Evolutionary conservation across 257 asterid species (phyloP), one percentile per base, ranked within the genome.

Genomic region (Nicotiana knightiana): DNA sequence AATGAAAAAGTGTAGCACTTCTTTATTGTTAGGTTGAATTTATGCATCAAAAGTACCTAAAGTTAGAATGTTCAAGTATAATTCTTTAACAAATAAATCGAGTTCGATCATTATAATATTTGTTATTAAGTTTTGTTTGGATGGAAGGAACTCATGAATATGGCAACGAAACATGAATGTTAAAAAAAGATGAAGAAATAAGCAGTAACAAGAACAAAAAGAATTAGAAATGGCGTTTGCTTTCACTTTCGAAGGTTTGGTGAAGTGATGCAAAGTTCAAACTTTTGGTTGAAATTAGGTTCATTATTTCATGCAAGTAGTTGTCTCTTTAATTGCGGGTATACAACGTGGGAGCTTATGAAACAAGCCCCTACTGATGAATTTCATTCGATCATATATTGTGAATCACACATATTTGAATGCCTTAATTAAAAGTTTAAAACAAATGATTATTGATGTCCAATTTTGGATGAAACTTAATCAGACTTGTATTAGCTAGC

Each of bases 201-300:
- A 53, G 18, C 1, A 53, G 16, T 13, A 13, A 17, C 18, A 57
- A 11, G 48, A 68, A 71, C 78, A 46, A 43, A 11, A 43, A 21
- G 9, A 39, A 6, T 7, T 39, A 39, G 48, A 39, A 7, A 39
- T 9, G 51, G 13, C 9, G 21, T 81, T 53, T 67, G 24, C 53
- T 18, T 66, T 51, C 13, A 30, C 48, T 46, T 51, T 88, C 75
- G 82, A 32, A 39, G 78, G 81, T 84, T 81, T 78, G 85, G 88
- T 83, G 75, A 48, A 79, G 75, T 43, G 77, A 61, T 67, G 76
- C 61, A 24, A 81, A 62, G 79, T 82, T 65, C 68, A 53, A 59
- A 24, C 12, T 28, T 28, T 61, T 9, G 24, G 63, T 3, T 57
- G 32, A 80, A 33, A 30, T 18, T 70, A 24, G 59, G 37, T 73